Evolutionary conservation across 2,329 filamentous ascomycete species (phyloP).

Genomic region (Sclerotiophoma versabilis): DNA sequence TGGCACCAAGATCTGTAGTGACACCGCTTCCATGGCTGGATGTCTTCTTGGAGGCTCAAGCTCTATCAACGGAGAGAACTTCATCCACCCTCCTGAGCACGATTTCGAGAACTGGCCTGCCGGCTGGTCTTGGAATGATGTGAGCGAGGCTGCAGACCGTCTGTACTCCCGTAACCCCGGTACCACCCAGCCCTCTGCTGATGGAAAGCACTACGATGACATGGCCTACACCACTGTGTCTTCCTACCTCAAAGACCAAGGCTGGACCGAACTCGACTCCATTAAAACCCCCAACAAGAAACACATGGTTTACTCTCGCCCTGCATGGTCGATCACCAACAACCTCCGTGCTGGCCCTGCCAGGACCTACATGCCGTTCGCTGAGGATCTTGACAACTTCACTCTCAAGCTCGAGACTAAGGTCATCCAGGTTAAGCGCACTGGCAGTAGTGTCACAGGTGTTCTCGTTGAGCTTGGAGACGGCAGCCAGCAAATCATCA

Average conservation of each 20-base stretch:
- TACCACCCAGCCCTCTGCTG: constrained; percentile 27
- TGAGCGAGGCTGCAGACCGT: constrained; percentile 25
- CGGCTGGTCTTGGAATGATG: constrained; percentile 31
- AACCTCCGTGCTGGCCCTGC: constrained; percentile 30
- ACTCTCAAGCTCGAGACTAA: constrained; percentile 32
- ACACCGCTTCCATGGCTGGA: constrained; percentile 19
- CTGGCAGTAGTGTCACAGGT: constrained; percentile 25
- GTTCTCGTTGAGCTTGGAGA: constrained; percentile 43
- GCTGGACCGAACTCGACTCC: constrained; percentile 27
- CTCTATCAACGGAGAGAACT: constrained; percentile 63
- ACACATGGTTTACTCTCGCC: constrained; percentile 25
- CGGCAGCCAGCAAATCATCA: constrained; percentile 68
- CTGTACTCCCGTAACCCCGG: constrained; percentile 34
- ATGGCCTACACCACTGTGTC: constrained; percentile 28
- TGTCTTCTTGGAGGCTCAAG: constrained; percentile 43
- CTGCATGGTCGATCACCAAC: constrained; percentile 23
- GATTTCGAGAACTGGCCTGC: constrained; percentile 29
- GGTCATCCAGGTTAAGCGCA: constrained; percentile 30
- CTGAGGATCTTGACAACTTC: constrained; percentile 28
- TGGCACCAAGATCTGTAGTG: constrained; percentile 19
- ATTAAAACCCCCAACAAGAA: constrained; percentile 31
- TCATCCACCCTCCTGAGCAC: constrained; percentile 57
- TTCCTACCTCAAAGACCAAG: constrained; percentile 23
- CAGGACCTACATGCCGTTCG: constrained; percentile 30
- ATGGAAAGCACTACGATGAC: constrained; percentile 33